These are phyloP conservation scores for Blakeslea trispora DNA, from an alignment of 371 early-diverging fungal genomes.

Conservation along the genomic window DNA sequence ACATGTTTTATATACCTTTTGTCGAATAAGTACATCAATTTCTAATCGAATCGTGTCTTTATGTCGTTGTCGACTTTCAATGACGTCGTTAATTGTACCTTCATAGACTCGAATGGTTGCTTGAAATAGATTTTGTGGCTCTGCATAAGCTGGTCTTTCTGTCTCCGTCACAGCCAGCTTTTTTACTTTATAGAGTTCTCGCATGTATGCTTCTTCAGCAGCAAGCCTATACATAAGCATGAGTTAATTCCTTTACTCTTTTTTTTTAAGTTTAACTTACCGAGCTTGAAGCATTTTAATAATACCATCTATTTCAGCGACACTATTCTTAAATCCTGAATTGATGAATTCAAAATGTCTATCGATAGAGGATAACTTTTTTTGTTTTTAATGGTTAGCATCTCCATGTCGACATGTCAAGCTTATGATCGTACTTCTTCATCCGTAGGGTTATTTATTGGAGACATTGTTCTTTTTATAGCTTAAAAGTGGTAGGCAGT, in stretches of 20 bases:
- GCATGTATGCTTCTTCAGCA: slow-evolving; percentile 47
- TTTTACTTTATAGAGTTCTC: slow-evolving; percentile 32
- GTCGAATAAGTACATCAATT: slow-evolving; percentile 20
- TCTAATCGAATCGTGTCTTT: slow-evolving; percentile 22
- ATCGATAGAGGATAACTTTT: slow-evolving; percentile 29
- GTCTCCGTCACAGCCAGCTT: slow-evolving; percentile 23
- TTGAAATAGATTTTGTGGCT: slow-evolving; percentile 20
- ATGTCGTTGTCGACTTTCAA: slow-evolving; percentile 25
- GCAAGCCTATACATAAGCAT: slow-evolving; percentile 7
- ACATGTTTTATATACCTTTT: slow-evolving; percentile 27
- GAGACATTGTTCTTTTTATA: no score
- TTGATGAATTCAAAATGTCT: slow-evolving; percentile 43
- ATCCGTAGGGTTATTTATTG: background rate
- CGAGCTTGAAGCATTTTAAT: slow-evolving; percentile 37
- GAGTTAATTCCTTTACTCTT: background rate
- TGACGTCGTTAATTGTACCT: slow-evolving; percentile 25
- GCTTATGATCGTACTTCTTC: slow-evolving; percentile 11
- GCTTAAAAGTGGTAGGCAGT: no score
- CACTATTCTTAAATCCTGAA: slow-evolving; percentile 42
- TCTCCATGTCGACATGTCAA: background rate
- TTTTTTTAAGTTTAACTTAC: slow-evolving; percentile 20
- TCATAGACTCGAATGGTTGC: slow-evolving; percentile 38
- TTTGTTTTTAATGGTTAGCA: background rate
- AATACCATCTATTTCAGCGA: slow-evolving; percentile 42
- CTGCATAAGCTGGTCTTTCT: slow-evolving; percentile 10